Evolutionary conservation across 345 rosid species (phyloP), one percentile per base, ranked within the genome.

Genomic region (Brassica cretica): DNA sequence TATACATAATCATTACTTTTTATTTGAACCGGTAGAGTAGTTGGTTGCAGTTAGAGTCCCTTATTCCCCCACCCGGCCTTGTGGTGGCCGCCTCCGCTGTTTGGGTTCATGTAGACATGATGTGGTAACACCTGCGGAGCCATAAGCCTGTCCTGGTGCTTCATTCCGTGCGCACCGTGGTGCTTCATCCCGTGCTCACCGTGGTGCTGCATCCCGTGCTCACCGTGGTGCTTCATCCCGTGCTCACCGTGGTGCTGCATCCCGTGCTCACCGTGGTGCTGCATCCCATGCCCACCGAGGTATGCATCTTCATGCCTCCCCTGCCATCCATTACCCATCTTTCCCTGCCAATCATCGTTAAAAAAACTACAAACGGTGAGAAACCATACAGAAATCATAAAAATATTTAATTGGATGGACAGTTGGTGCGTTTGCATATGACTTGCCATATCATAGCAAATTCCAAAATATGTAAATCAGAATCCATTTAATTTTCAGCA

Each of bases 291-390:
- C 18, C 12, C 33, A 5, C 65, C 66, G 0, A 59, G 68, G 72
- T 37, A 10, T 24, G 44, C 73, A 60, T 68, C 35, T 10, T 29
- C 80, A 27, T 25, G 71, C 39, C 18, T 16, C 2, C 55, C 80
- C 19, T 76, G 80, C 71, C 71, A 76, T 76, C 56, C 80, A 76
- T 21, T 69, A 62, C 74, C 56, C 55, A 69, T 69, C 1, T 62
- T 76, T 9, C 74, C 80, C 56, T 76, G 18, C 6, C 33, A 53
- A 33, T 51, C 12, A 25, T 37, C 59, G 53, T 70, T 6, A 16
- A 37, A 8, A 11, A 66, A 24, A 55, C 14, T 35, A 58, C 14
- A 41, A 33, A 56, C n/a, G 12, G 64, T 6, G 29, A 51, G n/a
- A 29, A 49, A 10, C 61, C 62, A 16, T 69, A 9, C 4, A 10